Evolutionary conservation across 106 monocot species (phyloP).

Genomic region (Gastrodia elata): DNA sequence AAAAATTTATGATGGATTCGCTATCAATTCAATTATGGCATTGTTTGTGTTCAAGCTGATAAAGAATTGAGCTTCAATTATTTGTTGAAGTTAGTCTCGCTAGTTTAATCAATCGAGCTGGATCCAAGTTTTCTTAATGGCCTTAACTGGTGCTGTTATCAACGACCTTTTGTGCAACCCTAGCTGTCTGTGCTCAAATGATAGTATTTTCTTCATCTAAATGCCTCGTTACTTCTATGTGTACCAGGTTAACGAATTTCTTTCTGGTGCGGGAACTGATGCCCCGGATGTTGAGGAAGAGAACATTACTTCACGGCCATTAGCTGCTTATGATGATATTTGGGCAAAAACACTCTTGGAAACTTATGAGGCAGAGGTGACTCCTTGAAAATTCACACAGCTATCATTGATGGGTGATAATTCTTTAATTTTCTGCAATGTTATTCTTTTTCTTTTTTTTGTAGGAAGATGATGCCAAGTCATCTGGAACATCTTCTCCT

Average conservation of each 20-base stretch:
- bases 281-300: constrained; percentile 97
- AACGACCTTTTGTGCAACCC: too few relatives aligned
- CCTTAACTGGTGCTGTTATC: too few relatives aligned
- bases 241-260: constrained; percentile 91
- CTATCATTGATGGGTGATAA: background rate
- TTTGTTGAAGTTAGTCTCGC: too few relatives aligned
- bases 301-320: constrained; percentile 62
- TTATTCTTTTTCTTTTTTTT: constrained; percentile 20
- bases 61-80: too few relatives aligned
- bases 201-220: background rate
- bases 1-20: too few relatives aligned
- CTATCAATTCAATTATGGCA: too few relatives aligned
- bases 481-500: constrained; percentile 84
- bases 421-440: constrained; percentile 5
- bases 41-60: too few relatives aligned
- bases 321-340: constrained; percentile 79
- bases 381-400: constrained; percentile 3
- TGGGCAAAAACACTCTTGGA: constrained; percentile 94
- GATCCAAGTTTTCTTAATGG: too few relatives aligned
- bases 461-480: constrained; percentile 92
- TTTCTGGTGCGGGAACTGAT: constrained; percentile 95
- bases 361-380: constrained; percentile 77
- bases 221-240: background rate
- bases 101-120: too few relatives aligned
- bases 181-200: background rate